Evolutionary conservation across 179 eudicot species (phyloP).

Genomic region (Gypsophila paniculata): DNA sequence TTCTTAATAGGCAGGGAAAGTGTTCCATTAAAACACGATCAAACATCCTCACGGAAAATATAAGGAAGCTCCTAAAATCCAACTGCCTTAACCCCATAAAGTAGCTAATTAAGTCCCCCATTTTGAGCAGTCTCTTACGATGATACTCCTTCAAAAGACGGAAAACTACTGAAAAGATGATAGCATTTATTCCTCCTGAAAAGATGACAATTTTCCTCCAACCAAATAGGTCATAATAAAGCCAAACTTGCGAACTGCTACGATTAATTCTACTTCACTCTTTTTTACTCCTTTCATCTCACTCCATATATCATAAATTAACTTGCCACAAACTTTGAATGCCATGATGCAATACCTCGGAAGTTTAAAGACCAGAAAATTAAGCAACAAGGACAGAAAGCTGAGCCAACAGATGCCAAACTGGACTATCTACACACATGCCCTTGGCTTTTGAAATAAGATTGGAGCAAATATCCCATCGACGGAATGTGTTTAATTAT

Average conservation of each 20-base stretch:
- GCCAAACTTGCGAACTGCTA: not conserved
- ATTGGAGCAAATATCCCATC: not conserved
- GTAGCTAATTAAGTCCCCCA: not conserved
- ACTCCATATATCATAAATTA: not conserved
- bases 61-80: slow-evolving; percentile 5
- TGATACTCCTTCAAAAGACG: not conserved
- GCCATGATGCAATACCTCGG: not conserved
- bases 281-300: not conserved
- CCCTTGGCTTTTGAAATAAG: not conserved
- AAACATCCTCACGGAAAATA: not conserved
- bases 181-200: not conserved
- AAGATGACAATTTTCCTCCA: not conserved
- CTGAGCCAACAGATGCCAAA: not conserved
- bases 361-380: too few species aligned
- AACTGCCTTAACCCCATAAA: not conserved
- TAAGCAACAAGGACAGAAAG: not conserved
- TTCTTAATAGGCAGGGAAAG: not conserved
- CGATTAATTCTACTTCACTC: not conserved
- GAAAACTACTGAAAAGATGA: not conserved
- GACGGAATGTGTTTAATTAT: not conserved
- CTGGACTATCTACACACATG: not conserved
- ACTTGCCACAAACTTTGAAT: not conserved
- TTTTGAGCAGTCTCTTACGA: not conserved
- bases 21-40: not conserved
- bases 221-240: not conserved